phyloP scores from a whole-genome alignment of 2,329 filamentous ascomycete genomes.

The Aspergillus sp. region DNA sequence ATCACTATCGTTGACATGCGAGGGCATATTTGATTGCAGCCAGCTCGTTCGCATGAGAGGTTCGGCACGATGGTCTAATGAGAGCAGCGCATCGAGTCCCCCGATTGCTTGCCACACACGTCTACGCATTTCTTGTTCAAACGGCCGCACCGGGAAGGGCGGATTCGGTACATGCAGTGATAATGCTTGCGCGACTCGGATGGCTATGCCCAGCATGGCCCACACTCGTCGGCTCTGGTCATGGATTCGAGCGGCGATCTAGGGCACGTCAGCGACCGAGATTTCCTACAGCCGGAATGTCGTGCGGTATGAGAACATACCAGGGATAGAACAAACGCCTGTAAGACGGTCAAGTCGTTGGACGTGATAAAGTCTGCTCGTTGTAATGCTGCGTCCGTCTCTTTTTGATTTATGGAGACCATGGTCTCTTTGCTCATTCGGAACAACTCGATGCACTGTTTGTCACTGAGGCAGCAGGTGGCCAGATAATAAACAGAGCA shows the following conservation, averaged over 20 bases:
- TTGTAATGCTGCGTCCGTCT: constrained; percentile 16
- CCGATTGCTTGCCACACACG: constrained; percentile 23
- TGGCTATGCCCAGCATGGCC: constrained; percentile 25
- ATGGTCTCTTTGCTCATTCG: constrained; percentile 10
- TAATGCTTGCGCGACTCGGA: constrained; percentile 22
- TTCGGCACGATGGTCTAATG: constrained; percentile 21
- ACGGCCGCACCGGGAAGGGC: constrained; percentile 18
- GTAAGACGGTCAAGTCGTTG: constrained; percentile 23
- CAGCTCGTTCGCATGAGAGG: constrained; percentile 24
- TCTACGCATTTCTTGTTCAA: constrained; percentile 25
- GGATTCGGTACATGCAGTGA: constrained; percentile 20
- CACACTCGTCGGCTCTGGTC: constrained; percentile 24
- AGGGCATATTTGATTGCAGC: constrained; percentile 16
- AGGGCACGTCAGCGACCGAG: background rate
- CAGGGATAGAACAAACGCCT: constrained; percentile 23
- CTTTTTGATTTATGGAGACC: constrained; percentile 14
- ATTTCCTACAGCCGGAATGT: too few species aligned
- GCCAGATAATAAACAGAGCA: constrained; percentile 19
- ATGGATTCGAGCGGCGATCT: constrained; percentile 19
- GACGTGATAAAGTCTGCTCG: constrained; percentile 20
- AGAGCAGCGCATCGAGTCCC: constrained; percentile 19
- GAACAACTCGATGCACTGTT: constrained; percentile 15
- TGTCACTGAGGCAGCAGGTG: constrained; percentile 14
- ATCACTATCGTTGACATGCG: constrained; percentile 22
- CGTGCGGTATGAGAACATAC: constrained; percentile 8